Base-by-base conservation (phyloP, 176 grass and related monocot species). In the Paspalum notatum region DNA sequence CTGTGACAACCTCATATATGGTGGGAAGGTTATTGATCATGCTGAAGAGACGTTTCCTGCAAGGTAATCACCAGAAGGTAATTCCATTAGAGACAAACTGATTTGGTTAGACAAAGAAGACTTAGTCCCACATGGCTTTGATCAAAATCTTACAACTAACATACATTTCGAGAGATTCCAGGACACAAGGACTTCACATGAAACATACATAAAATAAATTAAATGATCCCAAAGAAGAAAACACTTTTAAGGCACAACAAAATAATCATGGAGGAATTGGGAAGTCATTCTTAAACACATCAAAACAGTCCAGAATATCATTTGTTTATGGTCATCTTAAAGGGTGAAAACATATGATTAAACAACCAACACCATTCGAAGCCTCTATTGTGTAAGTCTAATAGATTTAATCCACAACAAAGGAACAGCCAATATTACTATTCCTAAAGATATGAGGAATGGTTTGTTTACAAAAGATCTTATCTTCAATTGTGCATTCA, bases 21-120 rank as follows among this genome's bases (percentile, higher is more conserved):
- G 85, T 91, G 40, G 88, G 91, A 49, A 94, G 82, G 71, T 72
- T 81, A 62, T 93, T 93, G 56, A 93, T 93, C 91, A 90, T 88
- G 68, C 44, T 88, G 61, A 90, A 93, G 67, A 93, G 83, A 26
- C 76, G 63, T 68, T 65, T 91, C 86, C 92, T 94, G 71, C 70
- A 73, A 77, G 38, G 17, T 22, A 76, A 76, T 7, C 48, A 66
- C 2, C 48, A 83, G 39, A 46, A 75, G 38, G 71, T 56, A 55
- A 66, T 24, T 75, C 46, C 7, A 71, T 10, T 21, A 73, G 49
- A 27, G 13, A 47, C 51, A 59, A 18, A 43, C 16, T 37, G 38
- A 15, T 55, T 71, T 17, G n/a, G 14, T 18, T 54, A 45, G 20
- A 64, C 12, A 63, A 37, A 65, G 16, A 8, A 66, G 47, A 57